These are phyloP conservation scores for Lignosus rhinocerotis DNA, from an alignment of 1,284 basidiomycete species.

Conservation along the genomic window DNA sequence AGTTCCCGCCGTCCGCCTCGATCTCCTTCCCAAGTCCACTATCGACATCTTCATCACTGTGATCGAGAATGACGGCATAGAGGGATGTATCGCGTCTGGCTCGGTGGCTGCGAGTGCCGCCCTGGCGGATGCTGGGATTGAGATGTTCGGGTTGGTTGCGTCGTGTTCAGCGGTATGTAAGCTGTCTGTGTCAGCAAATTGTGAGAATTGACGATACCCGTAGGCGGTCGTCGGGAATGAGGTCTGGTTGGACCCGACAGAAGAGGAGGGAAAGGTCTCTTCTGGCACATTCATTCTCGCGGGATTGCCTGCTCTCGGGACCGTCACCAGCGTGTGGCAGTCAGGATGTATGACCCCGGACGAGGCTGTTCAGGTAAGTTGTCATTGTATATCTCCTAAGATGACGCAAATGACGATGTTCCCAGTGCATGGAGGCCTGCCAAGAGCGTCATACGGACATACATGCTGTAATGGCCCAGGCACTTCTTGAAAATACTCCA, in stretches of 20 bases:
- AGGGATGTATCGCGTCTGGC: slow-evolving; percentile 82
- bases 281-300: slow-evolving; percentile 71
- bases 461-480: slow-evolving; percentile 72
- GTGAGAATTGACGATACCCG: slow-evolving; percentile 16
- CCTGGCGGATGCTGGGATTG: slow-evolving; percentile 85
- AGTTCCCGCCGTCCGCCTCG: slow-evolving; percentile 82
- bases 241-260: slow-evolving; percentile 79
- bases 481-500: slow-evolving; percentile 49
- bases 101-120: slow-evolving; percentile 89
- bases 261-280: slow-evolving; percentile 59
- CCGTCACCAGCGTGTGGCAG: slow-evolving; percentile 81
- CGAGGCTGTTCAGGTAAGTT: slow-evolving; percentile 55
- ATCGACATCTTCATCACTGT: slow-evolving; percentile 92
- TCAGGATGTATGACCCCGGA: slow-evolving; percentile 60
- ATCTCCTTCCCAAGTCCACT: slow-evolving; percentile 90
- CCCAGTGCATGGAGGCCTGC: slow-evolving; percentile 66
- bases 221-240: slow-evolving; percentile 57
- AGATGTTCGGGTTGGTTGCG: slow-evolving; percentile 82
- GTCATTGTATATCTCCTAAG: neutral
- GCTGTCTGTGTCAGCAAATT: neutral
- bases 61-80: slow-evolving; percentile 88
- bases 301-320: slow-evolving; percentile 89
- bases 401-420: neutral
- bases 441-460: slow-evolving; percentile 71
- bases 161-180: slow-evolving; percentile 75